phyloP scores from a whole-genome alignment of 768 basidiomycete species.

The Peribolospora baueri region DNA sequence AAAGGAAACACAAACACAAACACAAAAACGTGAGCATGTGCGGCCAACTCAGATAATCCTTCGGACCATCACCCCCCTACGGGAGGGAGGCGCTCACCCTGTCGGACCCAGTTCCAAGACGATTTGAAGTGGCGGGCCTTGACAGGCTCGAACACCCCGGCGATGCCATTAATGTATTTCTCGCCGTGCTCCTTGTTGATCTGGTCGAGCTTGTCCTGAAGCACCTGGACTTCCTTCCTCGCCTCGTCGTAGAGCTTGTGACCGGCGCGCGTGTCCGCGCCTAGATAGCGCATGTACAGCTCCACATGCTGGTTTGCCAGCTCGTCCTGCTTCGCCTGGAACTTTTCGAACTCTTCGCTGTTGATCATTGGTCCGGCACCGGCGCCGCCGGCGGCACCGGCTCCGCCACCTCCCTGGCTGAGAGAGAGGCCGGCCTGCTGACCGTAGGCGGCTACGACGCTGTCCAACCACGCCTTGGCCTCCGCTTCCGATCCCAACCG shows the following conservation, averaged over 20 bases:
- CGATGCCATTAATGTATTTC: slow-evolving; percentile 73
- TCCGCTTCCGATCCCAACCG: slow-evolving; percentile 74
- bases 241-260: slow-evolving; percentile 71
- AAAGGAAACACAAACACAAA: not conserved
- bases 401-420: slow-evolving; percentile 38
- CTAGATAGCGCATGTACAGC: slow-evolving; percentile 87
- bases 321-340: slow-evolving; percentile 75
- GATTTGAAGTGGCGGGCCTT: slow-evolving; percentile 98
- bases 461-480: slow-evolving; percentile 80
- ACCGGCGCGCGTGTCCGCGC: slow-evolving; percentile 74
- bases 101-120: slow-evolving; percentile 98
- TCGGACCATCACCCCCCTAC: slow-evolving; percentile 51
- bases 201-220: slow-evolving; percentile 69
- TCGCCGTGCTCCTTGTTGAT: slow-evolving; percentile 86
- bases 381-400: slow-evolving; percentile 33
- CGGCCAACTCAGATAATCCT: slow-evolving; percentile 44
- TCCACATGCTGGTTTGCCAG: slow-evolving; percentile 86
- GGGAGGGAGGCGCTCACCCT: slow-evolving; percentile 44
- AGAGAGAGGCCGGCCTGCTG: slow-evolving; percentile 70
- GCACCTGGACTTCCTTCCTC: slow-evolving; percentile 40
- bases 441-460: slow-evolving; percentile 60
- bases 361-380: slow-evolving; percentile 60
- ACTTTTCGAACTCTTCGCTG: slow-evolving; percentile 92
- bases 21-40: not conserved
- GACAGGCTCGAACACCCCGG: slow-evolving; percentile 76